Percentiles rank a stretch among this genome's conserved stretches.
These are phyloP conservation scores for Crucibulum laeve DNA, from an alignment of 768 basidiomycete genomes.

Conservation along the genomic window DNA sequence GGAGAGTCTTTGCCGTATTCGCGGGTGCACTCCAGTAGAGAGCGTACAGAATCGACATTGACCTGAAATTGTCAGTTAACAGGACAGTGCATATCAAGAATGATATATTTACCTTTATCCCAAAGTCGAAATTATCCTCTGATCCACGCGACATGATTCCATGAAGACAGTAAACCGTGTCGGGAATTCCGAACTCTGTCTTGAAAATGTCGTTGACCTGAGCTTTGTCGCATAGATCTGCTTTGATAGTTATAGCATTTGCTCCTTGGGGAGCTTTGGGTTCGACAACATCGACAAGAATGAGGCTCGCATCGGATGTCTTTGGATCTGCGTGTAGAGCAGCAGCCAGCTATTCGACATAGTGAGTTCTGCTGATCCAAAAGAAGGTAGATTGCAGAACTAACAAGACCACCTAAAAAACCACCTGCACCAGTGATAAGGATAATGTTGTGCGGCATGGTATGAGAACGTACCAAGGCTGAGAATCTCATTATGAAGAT, in stretches of 20 bases:
- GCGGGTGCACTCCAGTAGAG: conserved; percentile 33
- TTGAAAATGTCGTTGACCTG: conserved; percentile 33
- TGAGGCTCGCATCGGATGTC: conserved; percentile 36
- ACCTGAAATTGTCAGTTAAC: conserved; percentile 24
- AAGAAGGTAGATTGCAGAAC: conserved; percentile 7
- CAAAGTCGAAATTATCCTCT: conserved; percentile 56
- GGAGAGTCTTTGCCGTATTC: conserved; percentile 16
- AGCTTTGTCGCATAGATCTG: conserved; percentile 32
- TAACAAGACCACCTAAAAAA: conserved; percentile 32
- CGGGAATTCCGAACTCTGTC: conserved; percentile 33
- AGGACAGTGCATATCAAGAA: not conserved
- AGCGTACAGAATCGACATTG: conserved; percentile 53
- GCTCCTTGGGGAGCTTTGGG: conserved; percentile 26
- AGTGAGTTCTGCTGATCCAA: not conserved
- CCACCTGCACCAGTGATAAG: conserved; percentile 43
- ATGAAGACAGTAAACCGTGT: conserved; percentile 44
- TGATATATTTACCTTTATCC: conserved; percentile 32
- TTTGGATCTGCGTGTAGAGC: conserved; percentile 24
- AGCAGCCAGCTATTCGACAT: conserved; percentile 25
- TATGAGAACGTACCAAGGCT: not conserved
- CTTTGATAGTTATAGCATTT: conserved; percentile 28
- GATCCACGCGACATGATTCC: conserved; percentile 64
- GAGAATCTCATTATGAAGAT: no score
- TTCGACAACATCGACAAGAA: conserved; percentile 46
- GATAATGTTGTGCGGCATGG: conserved; percentile 21